These are phyloP conservation scores for Solanum gracilifrons DNA, from an alignment of 257 asterid species.

Conservation along the genomic window DNA sequence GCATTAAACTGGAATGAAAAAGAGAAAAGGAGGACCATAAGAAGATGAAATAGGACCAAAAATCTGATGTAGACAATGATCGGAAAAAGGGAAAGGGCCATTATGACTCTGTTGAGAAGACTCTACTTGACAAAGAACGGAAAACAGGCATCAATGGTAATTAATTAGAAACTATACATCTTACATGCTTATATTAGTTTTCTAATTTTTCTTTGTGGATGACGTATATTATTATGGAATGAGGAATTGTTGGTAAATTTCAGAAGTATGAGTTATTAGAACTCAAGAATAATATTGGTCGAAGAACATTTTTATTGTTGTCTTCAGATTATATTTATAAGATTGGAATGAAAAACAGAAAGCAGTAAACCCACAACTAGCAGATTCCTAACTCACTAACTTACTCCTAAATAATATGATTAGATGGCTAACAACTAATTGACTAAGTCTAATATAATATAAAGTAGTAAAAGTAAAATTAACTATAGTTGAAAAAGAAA, in stretches of 20 bases:
- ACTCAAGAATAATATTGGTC: neutral
- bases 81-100: neutral
- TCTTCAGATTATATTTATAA: neutral
- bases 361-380: neutral
- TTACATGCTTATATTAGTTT: neutral
- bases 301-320: neutral
- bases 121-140: neutral
- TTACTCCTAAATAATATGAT: neutral
- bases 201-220: neutral
- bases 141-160: neutral
- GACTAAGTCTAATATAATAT: neutral
- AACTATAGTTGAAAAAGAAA: too few relatives aligned
- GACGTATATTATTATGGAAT: neutral
- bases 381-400: neutral
- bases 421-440: too few relatives aligned
- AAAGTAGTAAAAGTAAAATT: too few relatives aligned
- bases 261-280: neutral
- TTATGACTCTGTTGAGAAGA: too few relatives aligned
- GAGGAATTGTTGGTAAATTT: neutral
- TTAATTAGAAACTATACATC: neutral
- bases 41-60: neutral
- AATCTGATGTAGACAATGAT: neutral
- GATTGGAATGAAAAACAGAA: neutral
- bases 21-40: neutral
- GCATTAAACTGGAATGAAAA: too few relatives aligned